Conservation (phyloP, 495 filamentous ascomycete species). For the Lophiostoma macrostomum region DNA sequence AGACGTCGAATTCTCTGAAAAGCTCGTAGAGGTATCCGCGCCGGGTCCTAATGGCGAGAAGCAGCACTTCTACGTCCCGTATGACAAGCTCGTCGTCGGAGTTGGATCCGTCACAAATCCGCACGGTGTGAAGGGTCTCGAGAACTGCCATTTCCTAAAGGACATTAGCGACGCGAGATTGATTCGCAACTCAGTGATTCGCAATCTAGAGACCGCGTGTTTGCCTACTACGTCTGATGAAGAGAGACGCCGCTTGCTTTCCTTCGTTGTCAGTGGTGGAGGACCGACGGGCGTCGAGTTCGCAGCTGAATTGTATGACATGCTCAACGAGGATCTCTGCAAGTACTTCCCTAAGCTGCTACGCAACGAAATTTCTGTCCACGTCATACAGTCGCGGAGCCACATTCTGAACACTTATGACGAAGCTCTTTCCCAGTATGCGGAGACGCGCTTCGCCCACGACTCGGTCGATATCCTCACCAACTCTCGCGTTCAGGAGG, state of each 20-base stretch:
- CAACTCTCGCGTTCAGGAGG: constrained; percentile 88
- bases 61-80: constrained; percentile 87
- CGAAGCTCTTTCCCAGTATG: constrained; percentile 86
- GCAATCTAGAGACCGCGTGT: constrained; percentile 90
- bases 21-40: constrained; percentile 83
- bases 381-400: constrained; percentile 87
- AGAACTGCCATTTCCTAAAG: constrained; percentile 93
- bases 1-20: constrained; percentile 85
- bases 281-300: constrained; percentile 98
- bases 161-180: constrained; percentile 83
- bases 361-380: constrained; percentile 94
- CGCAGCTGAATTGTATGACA: constrained; percentile 90
- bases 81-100: constrained; percentile 95
- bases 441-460: constrained; percentile 84
- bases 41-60: constrained; percentile 65
- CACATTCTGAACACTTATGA: constrained; percentile 99
- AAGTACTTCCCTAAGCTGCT: constrained; percentile 81
- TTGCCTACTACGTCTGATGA: constrained; percentile 88
- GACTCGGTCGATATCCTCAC: constrained; percentile 88
- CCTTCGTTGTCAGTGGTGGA: constrained; percentile 92
- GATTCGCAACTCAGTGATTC: constrained; percentile 87
- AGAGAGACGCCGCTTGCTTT: constrained; percentile 80
- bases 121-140: constrained; percentile 92
- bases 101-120: constrained; percentile 92
- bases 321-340: constrained; percentile 92